Conservation (phyloP, 345 rosid genomes). For the Aethionema arabicum region DNA sequence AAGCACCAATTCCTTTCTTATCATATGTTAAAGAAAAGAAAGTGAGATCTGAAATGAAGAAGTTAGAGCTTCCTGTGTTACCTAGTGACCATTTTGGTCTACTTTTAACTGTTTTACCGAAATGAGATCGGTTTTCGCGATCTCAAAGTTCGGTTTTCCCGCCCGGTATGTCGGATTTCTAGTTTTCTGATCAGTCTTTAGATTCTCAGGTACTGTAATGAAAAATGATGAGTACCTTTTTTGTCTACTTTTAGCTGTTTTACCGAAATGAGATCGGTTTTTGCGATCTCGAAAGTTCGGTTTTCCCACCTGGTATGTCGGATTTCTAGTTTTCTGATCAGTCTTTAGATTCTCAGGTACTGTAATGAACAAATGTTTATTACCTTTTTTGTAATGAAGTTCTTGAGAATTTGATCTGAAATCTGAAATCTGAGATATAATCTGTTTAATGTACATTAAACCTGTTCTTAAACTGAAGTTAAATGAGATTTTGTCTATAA, state of each 20-base stretch:
- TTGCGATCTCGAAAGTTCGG: constrained; percentile 16
- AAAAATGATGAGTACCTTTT: constrained; percentile 21
- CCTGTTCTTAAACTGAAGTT: not conserved
- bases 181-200: too few species aligned
- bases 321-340: too few species aligned
- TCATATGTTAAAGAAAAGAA: constrained; percentile 78
- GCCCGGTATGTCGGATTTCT: constrained; percentile 2
- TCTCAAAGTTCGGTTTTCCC: constrained; percentile 25
- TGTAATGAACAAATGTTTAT: too few species aligned
- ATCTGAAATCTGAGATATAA: too few species aligned
- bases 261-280: constrained; percentile 31
- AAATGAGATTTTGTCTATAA: constrained; percentile 20
- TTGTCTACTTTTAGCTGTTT: constrained; percentile 78
- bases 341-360: too few species aligned
- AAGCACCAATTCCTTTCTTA: constrained; percentile 72
- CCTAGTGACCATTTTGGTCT: constrained; percentile 96
- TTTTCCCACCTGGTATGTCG: constrained; percentile 20
- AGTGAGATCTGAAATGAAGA: constrained; percentile 54
- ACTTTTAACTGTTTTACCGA: constrained; percentile 62
- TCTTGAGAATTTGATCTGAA: too few species aligned
- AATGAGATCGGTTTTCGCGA: constrained; percentile 23
- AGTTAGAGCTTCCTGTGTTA: constrained; percentile 79
- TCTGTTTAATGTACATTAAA: too few species aligned
- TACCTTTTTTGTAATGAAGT: too few species aligned
- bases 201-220: too few species aligned